Evolutionary conservation across 2,329 filamentous ascomycete genomes (phyloP), one percentile per base, ranked within the genome.

Genomic region (Pseudogymnoascus sp.): DNA sequence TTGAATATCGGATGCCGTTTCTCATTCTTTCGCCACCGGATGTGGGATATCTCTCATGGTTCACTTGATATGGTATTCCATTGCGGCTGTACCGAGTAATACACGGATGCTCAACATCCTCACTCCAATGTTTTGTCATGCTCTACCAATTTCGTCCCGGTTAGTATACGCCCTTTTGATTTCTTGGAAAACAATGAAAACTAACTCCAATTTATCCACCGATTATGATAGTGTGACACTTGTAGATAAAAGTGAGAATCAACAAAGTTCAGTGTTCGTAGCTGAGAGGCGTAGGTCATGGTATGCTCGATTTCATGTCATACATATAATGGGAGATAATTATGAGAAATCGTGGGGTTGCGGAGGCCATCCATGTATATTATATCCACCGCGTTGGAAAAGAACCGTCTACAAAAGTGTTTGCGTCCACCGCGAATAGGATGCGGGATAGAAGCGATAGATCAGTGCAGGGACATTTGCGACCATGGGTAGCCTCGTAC

Each of bases 21-120:
- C 58, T 47, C 38, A 58, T 62, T 30, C 65, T 64, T 38, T 57
- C 58, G 11, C 57, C 25, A 14, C 59, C 60, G 25, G 66, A 57
- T 57, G 64, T 62, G 18, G 64, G 50, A 9, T 67, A 67, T 63
- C 69, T 65, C 11, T 72, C 68, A 59, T 70, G 68, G 58, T 62
- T 65, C 9, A 71, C 36, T 50, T 67, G 61, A 58, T 69, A 70
- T 22, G 63, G 64, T 37, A 67, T 65, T 6, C 68, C 67, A 43
- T 64, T 62, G 20, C 60, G 53, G 41, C 61, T 65, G 33, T 64
- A 65, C 20, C 69, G 67, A 11, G 66, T 68, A 58, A 67, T 66
- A 14, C 63, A 57, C 8, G 62, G 57, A 22, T 67, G 67, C n/a
- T 70, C 68, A 20, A 69, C 65, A 9, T 64, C 63, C 36, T 61